Conservation (phyloP, 495 filamentous ascomycete species). For the Sordaria brevicollis region DNA sequence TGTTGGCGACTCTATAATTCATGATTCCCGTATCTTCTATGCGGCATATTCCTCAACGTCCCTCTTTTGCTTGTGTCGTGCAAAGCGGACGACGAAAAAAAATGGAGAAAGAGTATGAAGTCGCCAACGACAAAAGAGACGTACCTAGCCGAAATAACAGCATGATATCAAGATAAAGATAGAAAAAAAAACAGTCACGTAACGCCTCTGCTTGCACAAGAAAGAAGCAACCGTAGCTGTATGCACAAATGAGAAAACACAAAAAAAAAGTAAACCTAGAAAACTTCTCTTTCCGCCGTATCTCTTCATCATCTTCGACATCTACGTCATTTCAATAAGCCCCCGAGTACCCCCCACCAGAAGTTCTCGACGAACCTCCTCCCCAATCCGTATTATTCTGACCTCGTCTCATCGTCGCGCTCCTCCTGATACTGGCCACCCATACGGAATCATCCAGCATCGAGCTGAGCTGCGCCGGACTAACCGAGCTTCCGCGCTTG, state of each 20-base stretch:
- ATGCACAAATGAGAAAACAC: background rate
- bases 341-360: slow-evolving; percentile 4
- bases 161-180: background rate
- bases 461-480: slow-evolving; percentile 66
- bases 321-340: background rate
- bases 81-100: background rate
- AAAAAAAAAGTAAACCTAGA: too few relatives aligned
- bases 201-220: background rate
- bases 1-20: background rate
- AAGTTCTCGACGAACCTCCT: slow-evolving; percentile 2
- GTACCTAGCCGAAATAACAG: background rate
- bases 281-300: background rate
- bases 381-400: background rate
- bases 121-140: background rate
- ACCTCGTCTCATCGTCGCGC: slow-evolving; percentile 62
- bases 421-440: slow-evolving; percentile 84
- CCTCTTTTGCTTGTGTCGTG: background rate
- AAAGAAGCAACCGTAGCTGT: background rate
- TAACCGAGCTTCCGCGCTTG: slow-evolving; percentile 57
- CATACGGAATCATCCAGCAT: slow-evolving; percentile 79
- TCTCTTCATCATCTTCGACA: background rate
- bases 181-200: background rate
- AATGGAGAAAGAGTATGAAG: background rate
- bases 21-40: background rate
- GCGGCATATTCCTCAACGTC: background rate